Base-by-base conservation (phyloP, 2,329 filamentous ascomycete species). In the Cladophialophora exuberans region DNA sequence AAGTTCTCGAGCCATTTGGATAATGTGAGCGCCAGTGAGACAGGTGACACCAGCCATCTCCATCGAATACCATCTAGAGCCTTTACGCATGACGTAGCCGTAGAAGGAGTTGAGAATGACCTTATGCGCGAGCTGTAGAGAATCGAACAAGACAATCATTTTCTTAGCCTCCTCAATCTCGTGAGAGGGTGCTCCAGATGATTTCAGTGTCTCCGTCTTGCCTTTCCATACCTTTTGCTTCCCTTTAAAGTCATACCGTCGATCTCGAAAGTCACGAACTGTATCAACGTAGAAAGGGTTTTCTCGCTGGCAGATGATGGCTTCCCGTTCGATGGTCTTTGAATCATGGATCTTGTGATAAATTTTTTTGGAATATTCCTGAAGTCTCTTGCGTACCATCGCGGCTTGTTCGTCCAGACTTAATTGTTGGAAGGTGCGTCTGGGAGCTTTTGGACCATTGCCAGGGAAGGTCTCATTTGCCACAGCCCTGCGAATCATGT, bases 101-200 rank as follows among this genome's bases (percentile, higher is more conserved):
- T 99, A 99, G 77, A 99, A 99, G 52, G 91, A 96, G 77, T 99
- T 99, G 52, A 99, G 72, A 80, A 99, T 99, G 76, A 99, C 94
- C 72, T 99, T 99, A 78, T 99, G 94, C 0, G 94, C 94, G 65
- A 99, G 79, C 71, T 99, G 95, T 54, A 99, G 79, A 0, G 94
- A 99, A 70, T 99, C 94, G 70, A 90, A 99, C 3, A 99, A 76
- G 43, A 97, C 81, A 52, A 97, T 94, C 95, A 99, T 99, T 79
- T 99, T 99, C 77, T 97, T 97, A 4, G 91, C 94, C 54, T 90
- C 88, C 10, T 99, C 95, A 13, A 99, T 81, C 64, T 99, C 94
- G 1, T 75, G 72, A 6, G 83, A 74, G 1, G 86, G 69, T 1
- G 93, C 94, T 4, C 93, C 93, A 1, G 90, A 83, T 15, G 88